phyloP scores from a whole-genome alignment of 2,329 filamentous ascomycete species.

The Apiospora saccharicola region DNA sequence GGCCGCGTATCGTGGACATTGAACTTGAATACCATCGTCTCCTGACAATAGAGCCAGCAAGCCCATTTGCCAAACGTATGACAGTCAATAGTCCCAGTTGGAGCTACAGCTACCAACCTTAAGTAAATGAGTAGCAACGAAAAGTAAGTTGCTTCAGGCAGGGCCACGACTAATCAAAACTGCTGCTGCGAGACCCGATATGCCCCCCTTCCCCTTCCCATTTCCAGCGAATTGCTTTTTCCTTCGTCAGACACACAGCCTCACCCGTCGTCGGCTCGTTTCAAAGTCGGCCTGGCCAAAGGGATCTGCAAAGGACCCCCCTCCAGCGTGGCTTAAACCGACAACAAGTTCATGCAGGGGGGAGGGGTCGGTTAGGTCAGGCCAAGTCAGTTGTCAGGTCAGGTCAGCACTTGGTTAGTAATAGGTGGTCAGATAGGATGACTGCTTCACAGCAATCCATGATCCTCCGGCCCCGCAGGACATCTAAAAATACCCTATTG shows the following conservation, averaged over 20 bases:
- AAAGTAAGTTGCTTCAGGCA: background rate
- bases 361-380: background rate
- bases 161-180: background rate
- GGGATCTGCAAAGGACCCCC: constrained; percentile 4
- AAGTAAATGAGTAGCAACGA: background rate
- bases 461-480: background rate
- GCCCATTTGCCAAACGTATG: background rate
- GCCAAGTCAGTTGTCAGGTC: background rate
- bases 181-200: background rate
- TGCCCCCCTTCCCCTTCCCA: background rate
- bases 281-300: constrained; percentile 12
- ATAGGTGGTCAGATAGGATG: background rate
- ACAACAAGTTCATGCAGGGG: background rate
- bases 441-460: background rate
- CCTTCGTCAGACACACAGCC: constrained; percentile 21
- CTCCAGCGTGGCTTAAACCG: constrained; percentile 14
- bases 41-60: background rate
- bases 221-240: background rate
- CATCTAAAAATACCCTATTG: background rate
- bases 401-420: background rate
- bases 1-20: constrained; percentile 1
- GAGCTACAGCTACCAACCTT: background rate
- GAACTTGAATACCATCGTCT: background rate
- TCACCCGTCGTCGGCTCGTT: constrained; percentile 13
- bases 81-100: background rate